A percentile compares a stretch with the other conserved stretches of the same genome.
These are phyloP conservation scores for Trypanosoma conorhini DNA, from an alignment of 208 protist species.

Conservation along the genomic window DNA sequence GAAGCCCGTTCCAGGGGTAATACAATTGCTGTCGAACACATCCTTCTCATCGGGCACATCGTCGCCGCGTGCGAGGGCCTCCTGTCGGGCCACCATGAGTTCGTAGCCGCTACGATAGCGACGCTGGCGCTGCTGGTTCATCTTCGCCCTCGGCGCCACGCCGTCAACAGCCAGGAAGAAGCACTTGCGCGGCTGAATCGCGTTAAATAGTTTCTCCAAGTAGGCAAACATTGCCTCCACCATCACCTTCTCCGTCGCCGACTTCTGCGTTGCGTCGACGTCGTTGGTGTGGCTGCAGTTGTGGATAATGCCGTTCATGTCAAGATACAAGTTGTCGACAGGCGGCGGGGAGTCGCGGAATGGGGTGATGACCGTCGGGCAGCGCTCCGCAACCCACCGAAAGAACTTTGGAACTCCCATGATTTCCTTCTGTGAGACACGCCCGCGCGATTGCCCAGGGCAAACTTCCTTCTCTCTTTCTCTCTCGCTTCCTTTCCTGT, in stretches of 20 bases:
- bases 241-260: constrained; percentile 96
- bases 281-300: constrained; percentile 97
- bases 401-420: constrained; percentile 98
- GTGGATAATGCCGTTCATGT: constrained; percentile 99
- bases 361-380: constrained; percentile 92
- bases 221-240: constrained; percentile 96
- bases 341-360: constrained; percentile 89
- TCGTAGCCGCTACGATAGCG: constrained; percentile 93
- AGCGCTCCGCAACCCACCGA: constrained; percentile 97
- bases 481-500: background rate
- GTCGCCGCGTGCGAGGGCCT: constrained; percentile 59
- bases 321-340: constrained; percentile 99
- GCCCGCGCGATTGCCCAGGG: background rate
- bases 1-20: constrained; percentile 98
- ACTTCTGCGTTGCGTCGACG: constrained; percentile 68
- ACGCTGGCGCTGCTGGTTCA: constrained; percentile 99
- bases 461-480: background rate
- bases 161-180: constrained; percentile 99
- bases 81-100: constrained; percentile 82
- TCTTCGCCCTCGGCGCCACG: constrained; percentile 98
- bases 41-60: constrained; percentile 83
- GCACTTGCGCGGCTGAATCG: constrained; percentile 95
- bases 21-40: constrained; percentile 98
- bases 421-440: constrained; percentile 1
- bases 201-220: constrained; percentile 97